phyloP scores from a whole-genome alignment of 2,329 filamentous ascomycete species.

The Tolypocladium capitatum region DNA sequence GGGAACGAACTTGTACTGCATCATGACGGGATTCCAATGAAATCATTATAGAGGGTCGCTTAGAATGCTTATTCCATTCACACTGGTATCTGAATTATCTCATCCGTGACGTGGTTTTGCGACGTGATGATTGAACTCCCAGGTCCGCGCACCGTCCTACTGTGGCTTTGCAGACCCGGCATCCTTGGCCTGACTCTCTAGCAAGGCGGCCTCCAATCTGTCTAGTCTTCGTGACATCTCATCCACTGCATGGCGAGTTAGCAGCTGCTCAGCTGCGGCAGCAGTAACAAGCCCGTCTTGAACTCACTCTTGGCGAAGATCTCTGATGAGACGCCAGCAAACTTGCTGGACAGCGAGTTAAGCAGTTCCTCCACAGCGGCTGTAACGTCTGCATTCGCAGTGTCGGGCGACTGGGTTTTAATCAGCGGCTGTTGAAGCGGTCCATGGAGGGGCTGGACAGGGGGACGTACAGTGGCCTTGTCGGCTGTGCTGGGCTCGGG shows the following conservation, averaged over 20 bases:
- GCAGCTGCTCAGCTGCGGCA: neutral
- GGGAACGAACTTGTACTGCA: neutral
- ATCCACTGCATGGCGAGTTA: constrained; percentile 53
- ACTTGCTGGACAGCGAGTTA: constrained; percentile 74
- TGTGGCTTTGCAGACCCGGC: constrained; percentile 22
- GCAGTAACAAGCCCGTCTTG: neutral
- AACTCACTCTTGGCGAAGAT: constrained; percentile 75
- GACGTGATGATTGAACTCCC: neutral
- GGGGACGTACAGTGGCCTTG: constrained; percentile 21
- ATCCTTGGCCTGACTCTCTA: constrained; percentile 38
- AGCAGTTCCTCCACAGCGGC: constrained; percentile 77
- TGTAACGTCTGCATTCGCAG: constrained; percentile 51
- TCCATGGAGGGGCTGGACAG: neutral
- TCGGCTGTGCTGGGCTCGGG: constrained; percentile 17
- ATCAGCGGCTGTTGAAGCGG: neutral
- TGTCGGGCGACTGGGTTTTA: constrained; percentile 24
- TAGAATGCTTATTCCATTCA: neutral
- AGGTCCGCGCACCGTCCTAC: neutral
- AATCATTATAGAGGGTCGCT: too few species aligned
- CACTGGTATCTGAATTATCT: neutral
- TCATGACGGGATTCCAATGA: too few species aligned
- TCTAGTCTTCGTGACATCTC: constrained; percentile 84
- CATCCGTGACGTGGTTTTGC: neutral
- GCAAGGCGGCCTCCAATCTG: constrained; percentile 62
- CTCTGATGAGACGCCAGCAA: constrained; percentile 71